Evolutionary conservation across 2,329 filamentous ascomycete species (phyloP), one percentile per base, ranked within the genome.

Genomic region (Leptodontidium sp.): DNA sequence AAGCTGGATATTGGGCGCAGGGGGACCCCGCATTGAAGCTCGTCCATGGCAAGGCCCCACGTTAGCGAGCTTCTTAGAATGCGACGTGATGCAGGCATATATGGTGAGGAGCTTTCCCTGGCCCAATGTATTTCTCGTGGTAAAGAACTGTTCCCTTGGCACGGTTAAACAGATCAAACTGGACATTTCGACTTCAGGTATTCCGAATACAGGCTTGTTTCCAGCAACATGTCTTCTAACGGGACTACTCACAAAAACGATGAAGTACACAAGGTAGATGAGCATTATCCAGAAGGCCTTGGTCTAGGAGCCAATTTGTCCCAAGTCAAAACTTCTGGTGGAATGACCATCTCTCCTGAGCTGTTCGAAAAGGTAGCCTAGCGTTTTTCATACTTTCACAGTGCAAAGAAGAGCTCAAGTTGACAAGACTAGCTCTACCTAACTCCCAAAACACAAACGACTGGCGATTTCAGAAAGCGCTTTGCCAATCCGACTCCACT

Each of bases 401-500:
- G n/a, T 17, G 8, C n/a, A 3, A 43, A 29, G 11, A 50, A 50
- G 21, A 43, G 17, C 14, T 14, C 9, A 17, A 29, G 35, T 26
- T 59, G 21, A 61, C 38, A 45, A 14, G 9, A 8, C 2, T 64
- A 75, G 73, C 66, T 75, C 3, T 75, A 75, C 38, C 61, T 75
- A 9, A 73, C 72, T 2, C 72, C 73, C 0, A 75, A 74, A 49
- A 71, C 68, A 21, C 62, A 55, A 6, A 43, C 65, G 14, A 38
- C 59, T 21, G 71, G 71, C 24, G 72, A 75, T 61, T 67, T 69
- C 43, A 62, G 72, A 50, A 73, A 70, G 64, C 69, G 72, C 12
- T 75, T 75, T 57, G 72, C 73, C 1, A 74, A 75, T 43, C 73
- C 73, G 8, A 74, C 73, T 15, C 72, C 73, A 26, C 45, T 75